Evolutionary conservation across 2,329 filamentous ascomycete species (phyloP), one percentile per base, ranked within the genome.

Genomic region (Monosporascus ibericus): DNA sequence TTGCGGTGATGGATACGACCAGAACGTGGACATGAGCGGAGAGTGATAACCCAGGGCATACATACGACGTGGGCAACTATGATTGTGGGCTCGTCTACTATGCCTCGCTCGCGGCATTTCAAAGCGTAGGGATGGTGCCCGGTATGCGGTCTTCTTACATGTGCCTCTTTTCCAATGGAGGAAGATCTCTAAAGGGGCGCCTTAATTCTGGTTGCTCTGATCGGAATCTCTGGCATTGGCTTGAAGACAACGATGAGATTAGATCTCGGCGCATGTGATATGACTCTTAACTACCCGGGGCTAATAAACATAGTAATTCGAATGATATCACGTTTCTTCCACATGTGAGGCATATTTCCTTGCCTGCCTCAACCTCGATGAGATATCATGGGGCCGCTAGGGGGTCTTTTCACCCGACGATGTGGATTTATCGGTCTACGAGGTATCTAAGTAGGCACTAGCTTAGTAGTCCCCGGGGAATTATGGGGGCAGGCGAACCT

Each of bases 61-160:
- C 47, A 8, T 40, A 52, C 36, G 51, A 49, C 22, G 51, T 52
- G 0, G 51, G 51, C 7, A 44, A 40, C 4, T 52, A 52, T n/a
- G 47, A 47, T 6, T 49, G 51, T 20, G 22, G 47, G 8, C 48
- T 52, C 8, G 24, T 49, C 3, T 52, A 49, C 38, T 49, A 49
- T n/a, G 14, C 44, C n/a, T 44, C 38, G 38, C 25, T 52, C 4
- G 39, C 48, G 9, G 51, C 34, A 30, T 44, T 52, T 18, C 25
- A 22, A 22, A 49, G 39, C 47, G 8, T 6, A n/a, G 47, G 8
- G 25, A 27, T 15, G 36, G 15, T 25, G 22, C 24, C 40, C 18
- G 47, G n/a, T 38, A 25, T 30, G 44, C 34, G 5, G 47, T 49
- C n/a, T 52, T 52, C 47, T 46, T 52, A 7, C 51, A 52, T 42